phyloP scores from a whole-genome alignment of 768 basidiomycete species.

The Hygrocybe coccinea region DNA sequence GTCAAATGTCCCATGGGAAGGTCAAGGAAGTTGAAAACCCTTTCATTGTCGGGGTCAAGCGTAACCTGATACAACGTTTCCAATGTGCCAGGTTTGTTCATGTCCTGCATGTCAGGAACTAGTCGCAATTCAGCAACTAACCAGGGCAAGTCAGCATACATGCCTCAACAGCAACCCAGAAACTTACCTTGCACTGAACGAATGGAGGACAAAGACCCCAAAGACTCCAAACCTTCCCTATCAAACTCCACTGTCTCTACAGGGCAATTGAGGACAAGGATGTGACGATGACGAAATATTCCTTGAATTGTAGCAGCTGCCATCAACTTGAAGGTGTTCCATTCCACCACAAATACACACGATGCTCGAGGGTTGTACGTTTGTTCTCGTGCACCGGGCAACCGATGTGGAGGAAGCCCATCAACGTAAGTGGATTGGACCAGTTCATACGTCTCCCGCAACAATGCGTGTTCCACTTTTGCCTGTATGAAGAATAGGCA shows the following conservation, averaged over 20 bases:
- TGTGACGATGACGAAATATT: not conserved
- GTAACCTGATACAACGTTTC: not conserved
- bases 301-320: not conserved
- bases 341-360: not conserved
- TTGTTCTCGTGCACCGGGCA: not conserved
- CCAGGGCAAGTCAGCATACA: not conserved
- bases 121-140: not conserved
- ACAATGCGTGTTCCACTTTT: too few relatives aligned
- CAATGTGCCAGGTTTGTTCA: not conserved
- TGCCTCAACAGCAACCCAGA: not conserved
- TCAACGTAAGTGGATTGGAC: not conserved
- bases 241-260: not conserved
- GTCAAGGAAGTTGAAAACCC: not conserved
- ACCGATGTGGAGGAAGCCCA: not conserved
- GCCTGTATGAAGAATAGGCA: too few relatives aligned
- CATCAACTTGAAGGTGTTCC: not conserved
- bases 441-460: too few relatives aligned
- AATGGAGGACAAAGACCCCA: not conserved
- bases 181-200: not conserved
- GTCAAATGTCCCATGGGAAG: not conserved
- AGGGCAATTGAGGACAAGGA: not conserved
- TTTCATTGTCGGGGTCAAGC: not conserved
- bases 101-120: not conserved
- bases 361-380: not conserved
- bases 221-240: not conserved